Conservation (phyloP, 108 stramenopile species). For the Poteriospumella lacustris region DNA sequence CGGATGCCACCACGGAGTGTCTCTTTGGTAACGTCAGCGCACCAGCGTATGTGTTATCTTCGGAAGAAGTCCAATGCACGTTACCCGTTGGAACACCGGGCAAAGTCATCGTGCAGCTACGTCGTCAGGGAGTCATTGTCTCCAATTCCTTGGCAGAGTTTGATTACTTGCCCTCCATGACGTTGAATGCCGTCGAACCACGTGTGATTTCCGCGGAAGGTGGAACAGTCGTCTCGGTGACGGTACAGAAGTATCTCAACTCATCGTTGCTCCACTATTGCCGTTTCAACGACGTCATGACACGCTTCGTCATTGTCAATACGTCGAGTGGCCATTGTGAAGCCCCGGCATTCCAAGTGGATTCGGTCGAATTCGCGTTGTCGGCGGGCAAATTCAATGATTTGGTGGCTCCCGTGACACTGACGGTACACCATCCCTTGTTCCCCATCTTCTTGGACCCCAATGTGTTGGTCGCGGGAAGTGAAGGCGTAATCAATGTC, state of each 20-base stretch:
- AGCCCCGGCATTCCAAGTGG: not conserved
- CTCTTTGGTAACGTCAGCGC: not conserved
- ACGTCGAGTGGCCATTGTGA: not conserved
- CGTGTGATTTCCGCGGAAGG: slow-evolving; percentile 20
- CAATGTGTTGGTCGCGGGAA: not conserved
- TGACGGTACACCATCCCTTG: not conserved
- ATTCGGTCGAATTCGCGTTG: not conserved
- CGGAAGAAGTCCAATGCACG: not conserved
- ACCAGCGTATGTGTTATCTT: not conserved
- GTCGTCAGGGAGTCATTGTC: not conserved
- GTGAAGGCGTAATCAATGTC: not conserved
- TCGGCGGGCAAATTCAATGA: not conserved
- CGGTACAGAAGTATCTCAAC: slow-evolving; percentile 3
- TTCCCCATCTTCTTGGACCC: not conserved
- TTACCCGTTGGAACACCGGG: not conserved
- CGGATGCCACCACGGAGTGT: not conserved
- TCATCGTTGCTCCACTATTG: not conserved
- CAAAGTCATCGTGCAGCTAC: not conserved
- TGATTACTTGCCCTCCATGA: slow-evolving; percentile 23
- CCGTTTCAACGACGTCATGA: not conserved
- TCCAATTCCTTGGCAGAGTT: not conserved
- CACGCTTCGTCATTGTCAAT: not conserved
- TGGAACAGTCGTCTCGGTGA: slow-evolving; percentile 32
- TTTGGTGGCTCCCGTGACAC: not conserved
- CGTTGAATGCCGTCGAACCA: slow-evolving; percentile 20